A percentile compares a stretch with the other conserved stretches of the same genome.
Evolutionary conservation across 306 rosid species (phyloP).

Genomic region (Quercus variabilis): DNA sequence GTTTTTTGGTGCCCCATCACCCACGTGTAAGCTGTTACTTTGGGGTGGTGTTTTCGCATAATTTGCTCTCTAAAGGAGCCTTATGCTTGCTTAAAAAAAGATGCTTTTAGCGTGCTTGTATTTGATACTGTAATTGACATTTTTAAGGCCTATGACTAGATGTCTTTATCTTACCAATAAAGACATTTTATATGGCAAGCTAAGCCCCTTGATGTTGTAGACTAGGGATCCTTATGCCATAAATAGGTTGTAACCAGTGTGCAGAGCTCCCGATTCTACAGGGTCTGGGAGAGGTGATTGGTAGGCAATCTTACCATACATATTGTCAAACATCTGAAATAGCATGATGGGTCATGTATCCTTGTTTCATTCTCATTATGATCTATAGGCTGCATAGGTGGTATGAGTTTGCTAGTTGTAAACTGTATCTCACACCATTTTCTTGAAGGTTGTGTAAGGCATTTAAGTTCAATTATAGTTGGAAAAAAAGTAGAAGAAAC

Average conservation of each 20-base stretch:
- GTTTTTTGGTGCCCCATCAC: too few species aligned
- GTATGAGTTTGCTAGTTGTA: background rate
- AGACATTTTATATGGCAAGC: background rate
- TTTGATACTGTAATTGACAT: background rate
- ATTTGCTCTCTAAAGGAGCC: background rate
- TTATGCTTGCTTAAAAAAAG: background rate
- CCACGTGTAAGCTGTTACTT: background rate
- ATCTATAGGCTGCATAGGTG: background rate
- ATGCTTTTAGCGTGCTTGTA: background rate
- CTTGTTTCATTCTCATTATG: background rate
- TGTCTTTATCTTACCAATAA: background rate
- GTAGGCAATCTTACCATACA: background rate
- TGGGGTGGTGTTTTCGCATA: background rate
- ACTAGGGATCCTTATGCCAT: background rate
- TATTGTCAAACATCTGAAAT: background rate
- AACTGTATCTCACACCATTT: background rate
- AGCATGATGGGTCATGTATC: background rate
- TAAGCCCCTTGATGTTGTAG: background rate
- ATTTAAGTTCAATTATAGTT: background rate
- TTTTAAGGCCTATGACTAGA: background rate
- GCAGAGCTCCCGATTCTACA: too few species aligned
- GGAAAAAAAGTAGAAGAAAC: background rate
- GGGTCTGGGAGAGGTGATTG: too few species aligned
- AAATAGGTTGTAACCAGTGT: too few species aligned
- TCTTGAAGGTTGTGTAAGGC: background rate